Conservation (phyloP, 441 rosid species). For the Adansonia grandidieri region DNA sequence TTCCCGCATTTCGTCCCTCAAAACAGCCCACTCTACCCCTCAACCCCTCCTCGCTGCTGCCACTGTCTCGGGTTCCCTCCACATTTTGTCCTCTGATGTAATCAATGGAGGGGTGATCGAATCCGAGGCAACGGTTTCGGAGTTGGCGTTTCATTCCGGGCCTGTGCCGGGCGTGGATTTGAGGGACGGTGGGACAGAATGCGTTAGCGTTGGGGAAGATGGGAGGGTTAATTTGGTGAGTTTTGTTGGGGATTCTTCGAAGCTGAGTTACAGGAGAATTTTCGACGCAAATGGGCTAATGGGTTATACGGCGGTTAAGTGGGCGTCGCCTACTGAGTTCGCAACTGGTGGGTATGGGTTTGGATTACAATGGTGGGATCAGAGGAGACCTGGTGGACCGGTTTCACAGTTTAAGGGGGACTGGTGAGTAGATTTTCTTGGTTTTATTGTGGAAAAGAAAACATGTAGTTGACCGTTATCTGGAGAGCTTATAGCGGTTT, state of each 20-base stretch:
- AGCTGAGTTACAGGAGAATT: conserved; percentile 49
- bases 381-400: conserved; percentile 66
- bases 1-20: conserved; percentile 70
- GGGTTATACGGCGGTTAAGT: conserved; percentile 71
- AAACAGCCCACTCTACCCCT: conserved; percentile 36
- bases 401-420: conserved; percentile 74
- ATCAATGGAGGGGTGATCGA: conserved; percentile 41
- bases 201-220: conserved; percentile 82
- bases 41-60: conserved; percentile 62
- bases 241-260: conserved; percentile 38
- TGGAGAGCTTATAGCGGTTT: not conserved
- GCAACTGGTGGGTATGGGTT: conserved; percentile 85
- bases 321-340: conserved; percentile 88
- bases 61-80: conserved; percentile 63
- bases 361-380: conserved; percentile 92
- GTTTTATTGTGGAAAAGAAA: not conserved
- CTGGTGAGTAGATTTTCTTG: conserved; percentile 52
- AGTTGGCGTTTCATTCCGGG: conserved; percentile 58
- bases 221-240: conserved; percentile 86
- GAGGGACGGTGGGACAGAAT: conserved; percentile 60
- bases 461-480: not conserved
- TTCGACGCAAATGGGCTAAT: conserved; percentile 76
- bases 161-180: conserved; percentile 65
- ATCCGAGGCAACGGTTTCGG: conserved; percentile 43
- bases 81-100: conserved; percentile 46